Evolutionary conservation across 345 rosid species (phyloP), one percentile per base, ranked within the genome.

Genomic region (Dovyalis caffra): DNA sequence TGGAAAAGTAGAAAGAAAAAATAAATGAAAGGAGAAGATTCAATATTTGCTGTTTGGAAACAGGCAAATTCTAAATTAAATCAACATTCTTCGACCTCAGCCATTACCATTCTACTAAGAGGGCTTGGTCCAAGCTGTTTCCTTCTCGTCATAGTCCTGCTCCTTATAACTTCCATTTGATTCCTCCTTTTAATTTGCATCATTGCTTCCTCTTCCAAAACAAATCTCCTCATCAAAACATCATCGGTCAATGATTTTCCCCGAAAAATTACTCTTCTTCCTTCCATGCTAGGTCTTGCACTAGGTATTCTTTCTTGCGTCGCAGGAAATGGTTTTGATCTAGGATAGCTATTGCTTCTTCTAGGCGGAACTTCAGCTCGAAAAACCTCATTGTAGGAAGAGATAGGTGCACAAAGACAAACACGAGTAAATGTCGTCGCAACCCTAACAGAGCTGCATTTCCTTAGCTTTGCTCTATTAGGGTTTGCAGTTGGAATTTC

Each of bases 61-160:
- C 60, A 34, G 35, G 60, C 35, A 72, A 51, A 25, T 74, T 31
- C 18, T 51, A 21, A 28, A 63, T 15, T 31, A 6, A 63, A 28
- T 32, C 6, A 34, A 64, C n/a, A 47, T 45, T 58, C 71, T 67
- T 71, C 76, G 47, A 82, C 78, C 45, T 84, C 84, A 10, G 95
- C 94, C 77, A 81, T 62, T 49, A 85, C 90, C 99, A 95, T 92
- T 74, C 90, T 86, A 83, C 86, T 74, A 53, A 95, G 92, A 82
- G 87, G 98, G 76, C 99, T 95, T 35, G 97, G 99, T 0, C 99
- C 98, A 76, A 95, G 90, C 83, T 79, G 89, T 81, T 89, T 92
- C 86, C 79, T 90, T 74, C 90, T 89, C 86, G 81, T 80, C 70
- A 84, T 34, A 49, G 76, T 80, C 76, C 97, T 91, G 74, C 62